Base-by-base conservation (phyloP, 1,284 basidiomycete species). In the Peniophora sp. region DNA sequence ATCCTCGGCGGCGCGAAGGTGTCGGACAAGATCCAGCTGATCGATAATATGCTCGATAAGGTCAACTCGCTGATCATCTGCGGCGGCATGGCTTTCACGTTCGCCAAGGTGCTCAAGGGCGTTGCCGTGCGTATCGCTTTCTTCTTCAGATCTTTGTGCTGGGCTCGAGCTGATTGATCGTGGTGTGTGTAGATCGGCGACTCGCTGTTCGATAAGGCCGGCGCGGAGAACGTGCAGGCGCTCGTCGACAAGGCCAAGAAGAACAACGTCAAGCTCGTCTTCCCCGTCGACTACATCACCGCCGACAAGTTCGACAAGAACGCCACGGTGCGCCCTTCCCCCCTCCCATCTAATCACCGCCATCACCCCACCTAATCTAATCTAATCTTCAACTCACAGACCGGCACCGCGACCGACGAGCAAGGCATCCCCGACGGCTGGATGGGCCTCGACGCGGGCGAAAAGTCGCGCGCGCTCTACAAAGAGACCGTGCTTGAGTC, bases 41-140 rank as follows among this genome's bases (percentile, higher is more conserved):
- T 99, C 66, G 96, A 99, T 65, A 97, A 97, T 76, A 91, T 99
- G 90, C 80, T 99, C 57, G 95, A 98, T 77, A 97, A 98, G 83
- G 94, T 99, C 70, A 78, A 99, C 75, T 91, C 88, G 49, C 75
- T 99, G 59, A 98, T 99, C 71, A 92, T 99, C 62, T 92, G 92
- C 61, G 97, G 97, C 65, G 96, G 96, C 46, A 99, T 99, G 96
- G 92, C 93, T 47, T 99, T 97, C 74, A 99, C 96, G 55, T 99
- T 99, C 80, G 96, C 97, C 74, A 99, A 98, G 78, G 89, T 85
- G 6, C 77, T 97, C 50, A 79, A 97, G 55, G 78, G 82, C 58
- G 79, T 96, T 53, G 63, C 83, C 47, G 89, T 89, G 60, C 59
- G 55, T 56, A 35, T 22, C 14, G 24, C 15, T 15, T 54, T 39